Evolutionary conservation across 164 flowering plant species (phyloP), one percentile per base, ranked within the genome.

Genomic region (Liquidambar formosana): DNA sequence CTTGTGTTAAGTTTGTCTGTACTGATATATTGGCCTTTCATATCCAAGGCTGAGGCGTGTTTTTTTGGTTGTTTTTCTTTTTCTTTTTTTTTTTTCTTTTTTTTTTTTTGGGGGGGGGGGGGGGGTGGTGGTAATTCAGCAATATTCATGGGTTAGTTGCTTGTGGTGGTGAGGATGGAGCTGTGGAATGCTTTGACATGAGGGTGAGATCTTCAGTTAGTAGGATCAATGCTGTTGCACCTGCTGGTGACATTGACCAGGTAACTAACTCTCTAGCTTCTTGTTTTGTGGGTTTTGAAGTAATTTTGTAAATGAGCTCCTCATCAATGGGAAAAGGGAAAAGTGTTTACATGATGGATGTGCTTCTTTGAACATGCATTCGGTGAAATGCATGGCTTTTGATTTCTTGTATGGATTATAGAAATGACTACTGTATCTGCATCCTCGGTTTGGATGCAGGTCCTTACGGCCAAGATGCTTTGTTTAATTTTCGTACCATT

Each of bases 101-200:
- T n/a, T n/a, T n/a, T n/a, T n/a, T n/a, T n/a, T n/a, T n/a, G n/a
- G n/a, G n/a, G n/a, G n/a, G n/a, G n/a, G n/a, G n/a, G n/a, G n/a
- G n/a, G n/a, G n/a, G n/a, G n/a, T n/a, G n/a, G n/a, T n/a, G 46
- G 15, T 25, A 66, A 70, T 78, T 64, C 83, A 93, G 97, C 82
- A 86, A 84, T 58, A 70, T 86, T 72, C 99, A 95, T 81, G 99
- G 97, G 19, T 75, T 93, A 68, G 85, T 95, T 74, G 97, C 94
- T 73, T 88, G 92, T 84, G 97, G 99, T 45, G 97, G 97, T 56
- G 97, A 93, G 38, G 97, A 95, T 85, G 99, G 97, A 64, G 92
- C 93, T 52, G 87, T 95, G 3, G 97, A 95, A 81, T 95, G 99
- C 84, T 95, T 95, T 81, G 99, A 95, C 75, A 75, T 78, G 83